phyloP scores from a whole-genome alignment of 805 yeast species.

The Candida rishiriensis region DNA sequence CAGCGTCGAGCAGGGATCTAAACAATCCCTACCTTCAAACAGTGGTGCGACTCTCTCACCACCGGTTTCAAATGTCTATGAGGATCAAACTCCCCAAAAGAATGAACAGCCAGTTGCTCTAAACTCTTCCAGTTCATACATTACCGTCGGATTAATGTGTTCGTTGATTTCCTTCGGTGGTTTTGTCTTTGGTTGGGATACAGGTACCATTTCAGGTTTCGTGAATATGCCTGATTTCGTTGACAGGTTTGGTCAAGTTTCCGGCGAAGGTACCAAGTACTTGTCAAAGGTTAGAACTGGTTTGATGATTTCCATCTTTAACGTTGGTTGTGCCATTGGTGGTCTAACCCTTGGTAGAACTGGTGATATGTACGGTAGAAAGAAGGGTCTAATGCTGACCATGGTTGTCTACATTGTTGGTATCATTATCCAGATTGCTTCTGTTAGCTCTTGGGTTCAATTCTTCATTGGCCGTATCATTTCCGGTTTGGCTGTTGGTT shows the following conservation, averaged over 20 bases:
- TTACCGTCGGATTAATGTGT: constrained; percentile 36
- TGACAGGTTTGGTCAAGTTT: constrained; percentile 46
- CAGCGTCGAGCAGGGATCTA: too few relatives aligned
- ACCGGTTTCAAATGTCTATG: constrained; percentile 22
- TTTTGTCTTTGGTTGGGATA: constrained; percentile 73
- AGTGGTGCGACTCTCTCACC: constrained; percentile 7
- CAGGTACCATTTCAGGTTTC: constrained; percentile 73
- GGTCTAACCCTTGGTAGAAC: constrained; percentile 53
- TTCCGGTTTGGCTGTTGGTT: constrained; percentile 54
- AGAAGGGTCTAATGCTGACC: constrained; percentile 47
- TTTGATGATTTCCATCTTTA: constrained; percentile 64
- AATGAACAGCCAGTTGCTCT: neutral
- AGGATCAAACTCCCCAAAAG: constrained; percentile 16
- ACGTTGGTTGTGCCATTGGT: constrained; percentile 71
- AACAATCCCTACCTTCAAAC: too few relatives aligned
- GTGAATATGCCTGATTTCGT: constrained; percentile 56
- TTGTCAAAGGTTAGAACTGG: constrained; percentile 54
- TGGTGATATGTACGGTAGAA: constrained; percentile 61
- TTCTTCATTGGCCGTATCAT: constrained; percentile 58
- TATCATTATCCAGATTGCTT: constrained; percentile 54
- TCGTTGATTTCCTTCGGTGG: constrained; percentile 68
- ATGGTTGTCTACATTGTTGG: constrained; percentile 59
- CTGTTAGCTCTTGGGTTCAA: constrained; percentile 56
- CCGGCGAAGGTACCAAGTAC: constrained; percentile 35
- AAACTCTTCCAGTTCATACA: constrained; percentile 18